A percentile compares a stretch with the other conserved stretches of the same genome.
These are phyloP conservation scores for Begonia masoniana DNA, from an alignment of 306 rosid species.

Conservation along the genomic window DNA sequence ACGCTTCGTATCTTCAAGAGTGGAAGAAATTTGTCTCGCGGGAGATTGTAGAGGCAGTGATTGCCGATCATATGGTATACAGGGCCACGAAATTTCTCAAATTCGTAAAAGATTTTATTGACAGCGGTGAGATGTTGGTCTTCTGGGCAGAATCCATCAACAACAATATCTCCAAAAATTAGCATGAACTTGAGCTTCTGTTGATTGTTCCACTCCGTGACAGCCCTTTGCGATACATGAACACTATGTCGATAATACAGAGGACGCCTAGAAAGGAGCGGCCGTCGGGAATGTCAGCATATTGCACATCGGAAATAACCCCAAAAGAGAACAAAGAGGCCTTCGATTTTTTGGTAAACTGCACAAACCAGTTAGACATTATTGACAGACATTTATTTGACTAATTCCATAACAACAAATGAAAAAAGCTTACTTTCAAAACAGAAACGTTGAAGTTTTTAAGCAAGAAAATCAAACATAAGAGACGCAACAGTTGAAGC, in stretches of 20 bases:
- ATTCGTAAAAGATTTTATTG: slow-evolving; percentile 39
- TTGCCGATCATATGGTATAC: slow-evolving; percentile 84
- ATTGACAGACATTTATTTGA: too few species aligned
- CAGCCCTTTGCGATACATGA: slow-evolving; percentile 60
- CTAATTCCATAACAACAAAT: too few species aligned
- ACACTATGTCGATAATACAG: slow-evolving; percentile 78
- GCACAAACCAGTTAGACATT: slow-evolving; percentile 23
- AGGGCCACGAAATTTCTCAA: slow-evolving; percentile 45
- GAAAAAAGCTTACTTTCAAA: too few species aligned
- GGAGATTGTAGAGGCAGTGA: slow-evolving; percentile 94
- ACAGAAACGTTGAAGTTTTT: too few species aligned
- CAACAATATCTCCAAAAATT: slow-evolving; percentile 82
- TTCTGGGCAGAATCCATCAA: slow-evolving; percentile 80
- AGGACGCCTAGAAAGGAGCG: slow-evolving; percentile 75
- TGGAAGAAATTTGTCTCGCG: slow-evolving; percentile 60
- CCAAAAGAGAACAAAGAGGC: slow-evolving; percentile 73
- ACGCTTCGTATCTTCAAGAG: slow-evolving; percentile 37
- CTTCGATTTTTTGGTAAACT: slow-evolving; percentile 22
- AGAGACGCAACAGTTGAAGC: too few species aligned
- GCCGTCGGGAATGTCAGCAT: slow-evolving; percentile 85
- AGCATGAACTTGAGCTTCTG: slow-evolving; percentile 49
- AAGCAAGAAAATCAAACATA: too few species aligned
- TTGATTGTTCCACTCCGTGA: slow-evolving; percentile 52
- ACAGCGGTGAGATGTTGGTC: slow-evolving; percentile 52
- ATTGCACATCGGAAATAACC: slow-evolving; percentile 78